These are phyloP conservation scores for Lentinula lateritia DNA, from an alignment of 768 basidiomycete species.

Conservation along the genomic window DNA sequence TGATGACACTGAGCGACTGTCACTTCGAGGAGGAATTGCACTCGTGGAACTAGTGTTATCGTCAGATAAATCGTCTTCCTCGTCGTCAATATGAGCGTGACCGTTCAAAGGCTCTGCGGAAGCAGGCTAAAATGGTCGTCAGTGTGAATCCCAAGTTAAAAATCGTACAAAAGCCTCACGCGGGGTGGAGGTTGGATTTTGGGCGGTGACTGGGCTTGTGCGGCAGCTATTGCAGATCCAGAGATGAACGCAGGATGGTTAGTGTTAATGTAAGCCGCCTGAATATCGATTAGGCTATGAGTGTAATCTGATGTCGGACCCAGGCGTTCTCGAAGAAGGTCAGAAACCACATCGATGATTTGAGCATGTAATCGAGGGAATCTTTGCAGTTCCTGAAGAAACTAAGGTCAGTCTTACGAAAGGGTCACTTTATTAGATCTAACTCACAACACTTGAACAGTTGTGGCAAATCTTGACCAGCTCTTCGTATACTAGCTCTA, in stretches of 20 bases:
- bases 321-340: conserved; percentile 88
- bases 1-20: conserved; percentile 70
- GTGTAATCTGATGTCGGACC: conserved; percentile 98
- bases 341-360: conserved; percentile 94
- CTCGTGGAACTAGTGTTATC: conserved; percentile 52
- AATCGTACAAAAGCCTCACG: conserved; percentile 34
- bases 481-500: conserved; percentile 98
- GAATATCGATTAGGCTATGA: conserved; percentile 91
- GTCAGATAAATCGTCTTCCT: conserved; percentile 59
- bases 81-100: conserved; percentile 45
- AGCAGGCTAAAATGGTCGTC: conserved; percentile 41
- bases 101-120: conserved; percentile 62
- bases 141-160: conserved; percentile 9
- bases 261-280: conserved; percentile 99
- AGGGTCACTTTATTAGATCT: background rate
- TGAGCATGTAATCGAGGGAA: conserved; percentile 93
- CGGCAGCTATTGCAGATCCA: conserved; percentile 56
- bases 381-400: conserved; percentile 79
- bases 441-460: conserved; percentile 79
- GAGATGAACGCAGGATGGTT: conserved; percentile 95
- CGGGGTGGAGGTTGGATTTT: conserved; percentile 41
- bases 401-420: background rate
- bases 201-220: conserved; percentile 24
- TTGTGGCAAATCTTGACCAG: conserved; percentile 99
- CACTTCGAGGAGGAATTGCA: conserved; percentile 39